Percentiles rank a stretch among this genome's conserved stretches.
These are phyloP conservation scores for Neodidymelliopsis sp. DNA, from an alignment of 2,329 filamentous ascomycete species.

Conservation along the genomic window DNA sequence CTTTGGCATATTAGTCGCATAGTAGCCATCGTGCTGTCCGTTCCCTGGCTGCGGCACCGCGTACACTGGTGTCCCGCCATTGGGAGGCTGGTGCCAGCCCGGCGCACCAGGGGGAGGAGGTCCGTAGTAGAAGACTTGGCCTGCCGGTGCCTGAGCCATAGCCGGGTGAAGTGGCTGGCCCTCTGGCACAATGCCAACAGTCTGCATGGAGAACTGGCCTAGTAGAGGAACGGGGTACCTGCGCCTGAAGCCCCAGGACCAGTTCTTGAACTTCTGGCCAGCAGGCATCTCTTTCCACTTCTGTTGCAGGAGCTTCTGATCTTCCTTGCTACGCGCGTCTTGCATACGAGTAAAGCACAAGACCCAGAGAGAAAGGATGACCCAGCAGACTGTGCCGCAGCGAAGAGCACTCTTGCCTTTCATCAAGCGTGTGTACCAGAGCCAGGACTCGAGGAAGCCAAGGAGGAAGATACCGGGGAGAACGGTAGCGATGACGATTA, in stretches of 20 bases:
- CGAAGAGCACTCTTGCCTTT: slow-evolving; percentile 39
- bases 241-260: slow-evolving; percentile 44
- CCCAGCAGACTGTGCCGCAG: slow-evolving; percentile 43
- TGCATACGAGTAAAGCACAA: slow-evolving; percentile 44
- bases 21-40: slow-evolving; percentile 27
- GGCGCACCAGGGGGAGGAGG: slow-evolving; percentile 33
- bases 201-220: slow-evolving; percentile 39
- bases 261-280: slow-evolving; percentile 41
- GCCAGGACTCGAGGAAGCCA: slow-evolving; percentile 42
- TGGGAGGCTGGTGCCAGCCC: slow-evolving; percentile 27
- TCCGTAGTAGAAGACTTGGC: slow-evolving; percentile 35
- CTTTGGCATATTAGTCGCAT: slow-evolving; percentile 22
- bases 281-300: slow-evolving; percentile 40
- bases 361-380: slow-evolving; percentile 40
- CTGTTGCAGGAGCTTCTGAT: slow-evolving; percentile 39
- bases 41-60: slow-evolving; percentile 31
- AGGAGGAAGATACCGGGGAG: slow-evolving; percentile 41
- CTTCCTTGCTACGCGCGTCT: slow-evolving; percentile 38
- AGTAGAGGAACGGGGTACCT: slow-evolving; percentile 40
- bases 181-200: slow-evolving; percentile 39
- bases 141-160: slow-evolving; percentile 31
- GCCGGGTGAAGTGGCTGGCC: slow-evolving; percentile 33
- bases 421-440: slow-evolving; percentile 49
- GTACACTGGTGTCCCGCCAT: slow-evolving; percentile 21
- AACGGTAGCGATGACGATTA: slow-evolving; percentile 40